Percentiles rank a stretch among this genome's conserved stretches.
Conservation (phyloP, 441 rosid genomes). For the Brassica balearica region DNA sequence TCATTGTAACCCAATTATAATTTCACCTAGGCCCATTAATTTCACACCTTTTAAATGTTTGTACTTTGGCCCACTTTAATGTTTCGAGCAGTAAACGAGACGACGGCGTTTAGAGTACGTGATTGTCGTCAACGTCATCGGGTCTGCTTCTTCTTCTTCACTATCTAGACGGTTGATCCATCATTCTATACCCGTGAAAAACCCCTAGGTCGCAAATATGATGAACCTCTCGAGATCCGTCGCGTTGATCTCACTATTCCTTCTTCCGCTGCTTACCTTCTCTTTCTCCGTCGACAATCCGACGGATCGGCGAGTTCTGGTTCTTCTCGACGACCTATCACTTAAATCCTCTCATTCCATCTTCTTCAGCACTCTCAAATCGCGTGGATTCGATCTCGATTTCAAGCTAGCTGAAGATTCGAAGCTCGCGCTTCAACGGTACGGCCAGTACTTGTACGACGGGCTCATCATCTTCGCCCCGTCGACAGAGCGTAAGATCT, state of each 20-base stretch:
- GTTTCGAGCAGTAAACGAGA: background rate
- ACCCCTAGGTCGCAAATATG: conserved; percentile 45
- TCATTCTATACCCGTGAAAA: conserved; percentile 33
- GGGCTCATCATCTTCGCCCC: conserved; percentile 76
- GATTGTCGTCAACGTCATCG: conserved; percentile 36
- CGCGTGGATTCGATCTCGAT: conserved; percentile 75
- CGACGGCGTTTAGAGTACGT: background rate
- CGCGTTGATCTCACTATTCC: conserved; percentile 43
- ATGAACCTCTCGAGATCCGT: conserved; percentile 51
- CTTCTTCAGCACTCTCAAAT: conserved; percentile 73
- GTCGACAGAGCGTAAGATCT: conserved; percentile 68
- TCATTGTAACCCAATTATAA: background rate
- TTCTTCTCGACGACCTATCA: conserved; percentile 78
- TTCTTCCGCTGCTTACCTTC: conserved; percentile 55
- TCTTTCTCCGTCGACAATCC: conserved; percentile 75
- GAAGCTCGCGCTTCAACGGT: conserved; percentile 69
- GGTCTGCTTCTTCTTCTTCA: conserved; percentile 22
- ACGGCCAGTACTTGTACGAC: conserved; percentile 82
- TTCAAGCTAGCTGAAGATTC: conserved; percentile 85
- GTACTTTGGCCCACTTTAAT: background rate
- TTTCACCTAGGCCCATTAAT: background rate
- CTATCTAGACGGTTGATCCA: background rate
- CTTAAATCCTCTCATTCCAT: conserved; percentile 81
- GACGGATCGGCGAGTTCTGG: conserved; percentile 66
- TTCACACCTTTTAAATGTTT: background rate